Percentiles rank a stretch among this genome's conserved stretches.
phyloP scores from a whole-genome alignment of 768 basidiomycete species.

The Rhodosporidiobolus odoratus region DNA sequence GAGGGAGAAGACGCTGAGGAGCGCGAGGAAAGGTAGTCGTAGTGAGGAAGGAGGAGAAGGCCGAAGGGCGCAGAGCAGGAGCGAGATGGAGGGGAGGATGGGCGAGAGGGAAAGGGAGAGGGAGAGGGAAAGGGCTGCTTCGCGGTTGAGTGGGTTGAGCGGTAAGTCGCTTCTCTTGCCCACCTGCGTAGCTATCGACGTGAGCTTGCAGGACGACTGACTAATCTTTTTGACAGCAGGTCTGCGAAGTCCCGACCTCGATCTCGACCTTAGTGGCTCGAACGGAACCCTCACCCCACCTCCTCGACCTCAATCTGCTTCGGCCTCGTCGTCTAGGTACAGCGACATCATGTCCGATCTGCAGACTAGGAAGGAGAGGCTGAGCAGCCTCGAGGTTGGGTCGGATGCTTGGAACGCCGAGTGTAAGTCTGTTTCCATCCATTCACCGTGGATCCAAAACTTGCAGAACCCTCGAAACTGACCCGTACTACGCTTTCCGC shows the following conservation, averaged over 20 bases:
- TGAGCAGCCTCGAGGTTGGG: slow-evolving; percentile 1
- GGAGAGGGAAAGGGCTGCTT: neutral
- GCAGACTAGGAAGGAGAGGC: slow-evolving; percentile 2
- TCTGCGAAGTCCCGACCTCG: neutral
- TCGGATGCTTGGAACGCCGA: slow-evolving; percentile 17
- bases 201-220: too few relatives aligned
- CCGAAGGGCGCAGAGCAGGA: neutral
- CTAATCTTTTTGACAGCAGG: neutral
- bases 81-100: too few relatives aligned
- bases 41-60: neutral
- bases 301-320: too few relatives aligned
- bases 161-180: too few relatives aligned
- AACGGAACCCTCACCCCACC: neutral
- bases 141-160: neutral
- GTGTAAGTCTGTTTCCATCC: neutral
- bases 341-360: neutral
- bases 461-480: too few relatives aligned
- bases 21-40: slow-evolving; percentile 1
- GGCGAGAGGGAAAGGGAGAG: too few relatives aligned
- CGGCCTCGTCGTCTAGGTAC: neutral
- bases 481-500: neutral
- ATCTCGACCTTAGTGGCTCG: too few relatives aligned
- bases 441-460: too few relatives aligned
- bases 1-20: slow-evolving; percentile 1
- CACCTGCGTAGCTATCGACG: neutral